phyloP scores from a whole-genome alignment of 139 green algal species.

The Haematococcus sp. region DNA sequence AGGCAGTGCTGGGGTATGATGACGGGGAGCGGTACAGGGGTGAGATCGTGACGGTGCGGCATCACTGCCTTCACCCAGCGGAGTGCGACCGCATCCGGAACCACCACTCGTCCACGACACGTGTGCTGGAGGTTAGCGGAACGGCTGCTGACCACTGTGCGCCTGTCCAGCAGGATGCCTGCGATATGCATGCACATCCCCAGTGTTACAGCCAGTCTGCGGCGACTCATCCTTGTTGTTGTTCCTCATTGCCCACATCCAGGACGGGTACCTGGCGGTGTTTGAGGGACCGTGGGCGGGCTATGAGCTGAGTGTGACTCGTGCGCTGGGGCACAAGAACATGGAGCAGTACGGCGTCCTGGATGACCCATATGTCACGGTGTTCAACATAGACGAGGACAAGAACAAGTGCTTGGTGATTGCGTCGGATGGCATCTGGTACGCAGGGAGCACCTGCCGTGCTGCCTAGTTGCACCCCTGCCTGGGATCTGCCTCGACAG shows the following conservation, averaged over 20 bases:
- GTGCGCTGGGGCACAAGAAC: conserved; percentile 57
- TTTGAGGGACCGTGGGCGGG: conserved; percentile 35
- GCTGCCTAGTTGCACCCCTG: background rate
- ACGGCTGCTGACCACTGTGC: conserved; percentile 5
- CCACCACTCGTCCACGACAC: background rate
- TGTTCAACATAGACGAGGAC: conserved; percentile 15
- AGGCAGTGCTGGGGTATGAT: conserved; percentile 49
- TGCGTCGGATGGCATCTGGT: conserved; percentile 20
- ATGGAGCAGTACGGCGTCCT: conserved; percentile 39
- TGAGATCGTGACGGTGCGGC: conserved; percentile 22
- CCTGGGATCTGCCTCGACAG: background rate
- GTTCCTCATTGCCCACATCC: too few relatives aligned
- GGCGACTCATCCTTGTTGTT: too few relatives aligned
- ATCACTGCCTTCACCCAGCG: conserved; percentile 21
- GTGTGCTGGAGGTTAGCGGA: conserved; percentile 27
- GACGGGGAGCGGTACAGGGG: conserved; percentile 7
- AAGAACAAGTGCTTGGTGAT: conserved; percentile 12
- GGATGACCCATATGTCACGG: conserved; percentile 27
- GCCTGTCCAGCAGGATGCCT: too few relatives aligned
- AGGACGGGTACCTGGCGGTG: conserved; percentile 21
- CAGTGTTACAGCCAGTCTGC: too few relatives aligned
- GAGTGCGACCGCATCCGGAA: conserved; percentile 32
- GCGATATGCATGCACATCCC: too few relatives aligned
- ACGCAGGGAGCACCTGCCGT: conserved; percentile 31
- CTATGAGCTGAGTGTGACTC: conserved; percentile 68